Percentiles rank a stretch among this genome's conserved stretches.
These are phyloP conservation scores for Pythium volutum DNA, from an alignment of 352 stramenopile species.

Conservation along the genomic window DNA sequence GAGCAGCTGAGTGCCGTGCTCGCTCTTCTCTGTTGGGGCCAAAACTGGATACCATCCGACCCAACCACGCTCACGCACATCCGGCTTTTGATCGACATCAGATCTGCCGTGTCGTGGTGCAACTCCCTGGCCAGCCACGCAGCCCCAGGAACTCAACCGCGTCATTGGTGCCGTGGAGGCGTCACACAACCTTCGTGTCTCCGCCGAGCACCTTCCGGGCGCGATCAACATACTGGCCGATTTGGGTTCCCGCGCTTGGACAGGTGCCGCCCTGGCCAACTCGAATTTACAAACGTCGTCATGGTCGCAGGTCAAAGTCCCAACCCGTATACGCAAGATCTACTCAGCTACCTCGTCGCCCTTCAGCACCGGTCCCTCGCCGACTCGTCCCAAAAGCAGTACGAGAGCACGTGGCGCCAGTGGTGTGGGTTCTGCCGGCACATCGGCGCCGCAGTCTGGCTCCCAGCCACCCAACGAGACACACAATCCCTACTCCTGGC, in stretches of 20 bases:
- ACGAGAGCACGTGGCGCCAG: neutral
- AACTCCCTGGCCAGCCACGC: neutral
- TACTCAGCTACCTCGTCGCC: neutral
- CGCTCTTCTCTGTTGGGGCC: neutral
- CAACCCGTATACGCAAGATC: neutral
- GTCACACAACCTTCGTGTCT: neutral
- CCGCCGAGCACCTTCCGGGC: neutral
- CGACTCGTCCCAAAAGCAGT: neutral
- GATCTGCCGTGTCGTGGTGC: neutral
- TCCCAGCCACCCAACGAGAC: neutral
- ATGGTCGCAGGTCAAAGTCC: too few species aligned
- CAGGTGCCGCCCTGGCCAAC: too few species aligned
- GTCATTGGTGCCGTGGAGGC: neutral
- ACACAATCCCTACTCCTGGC: constrained; percentile 20
- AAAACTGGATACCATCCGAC: neutral
- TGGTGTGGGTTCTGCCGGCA: neutral
- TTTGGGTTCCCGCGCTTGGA: neutral
- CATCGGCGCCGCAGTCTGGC: constrained; percentile 2
- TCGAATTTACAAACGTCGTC: too few species aligned
- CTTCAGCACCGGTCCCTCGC: neutral
- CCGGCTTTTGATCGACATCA: neutral
- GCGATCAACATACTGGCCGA: neutral
- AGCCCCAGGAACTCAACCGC: neutral
- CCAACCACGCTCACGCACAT: neutral
- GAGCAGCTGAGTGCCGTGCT: neutral